Evolutionary conservation across 1,284 basidiomycete species (phyloP).

Genomic region (Austroboletus novae-zelandiae): DNA sequence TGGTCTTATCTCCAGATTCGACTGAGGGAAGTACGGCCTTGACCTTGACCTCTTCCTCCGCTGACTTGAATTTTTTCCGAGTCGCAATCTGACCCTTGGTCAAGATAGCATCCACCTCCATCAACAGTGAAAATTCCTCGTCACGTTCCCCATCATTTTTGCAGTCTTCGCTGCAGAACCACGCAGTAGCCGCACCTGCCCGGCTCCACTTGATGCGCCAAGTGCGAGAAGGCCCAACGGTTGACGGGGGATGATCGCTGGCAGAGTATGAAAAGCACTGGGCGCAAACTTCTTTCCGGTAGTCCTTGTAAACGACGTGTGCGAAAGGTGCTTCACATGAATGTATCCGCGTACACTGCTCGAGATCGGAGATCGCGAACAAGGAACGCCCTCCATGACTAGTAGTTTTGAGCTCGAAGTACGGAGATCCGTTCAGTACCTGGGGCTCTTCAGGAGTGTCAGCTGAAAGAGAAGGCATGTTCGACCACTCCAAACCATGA

Average conservation of each 20-base stretch:
- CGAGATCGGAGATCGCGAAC: conserved; percentile 42
- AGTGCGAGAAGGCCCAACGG: conserved; percentile 24
- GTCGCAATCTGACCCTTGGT: conserved; percentile 32
- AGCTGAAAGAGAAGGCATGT: conserved; percentile 11
- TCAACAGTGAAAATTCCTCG: conserved; percentile 32
- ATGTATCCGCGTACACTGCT: conserved; percentile 41
- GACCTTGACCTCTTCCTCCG: conserved; percentile 28
- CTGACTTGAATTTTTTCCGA: conserved; percentile 29
- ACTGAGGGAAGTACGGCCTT: conserved; percentile 14
- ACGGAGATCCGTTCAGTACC: conserved; percentile 1
- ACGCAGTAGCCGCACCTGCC: conserved; percentile 39
- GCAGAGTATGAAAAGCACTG: conserved; percentile 61
- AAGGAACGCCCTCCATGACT: conserved; percentile 52
- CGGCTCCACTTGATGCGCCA: conserved; percentile 43
- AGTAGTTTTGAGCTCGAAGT: conserved; percentile 33
- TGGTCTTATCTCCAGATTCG: conserved; percentile 1
- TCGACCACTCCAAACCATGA: neutral
- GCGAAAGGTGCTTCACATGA: conserved; percentile 45
- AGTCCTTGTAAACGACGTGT: conserved; percentile 49
- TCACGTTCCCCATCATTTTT: conserved; percentile 42
- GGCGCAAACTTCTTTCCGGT: conserved; percentile 63
- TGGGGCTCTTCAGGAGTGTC: neutral
- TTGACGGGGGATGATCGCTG: conserved; percentile 32
- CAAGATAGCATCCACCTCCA: conserved; percentile 32
- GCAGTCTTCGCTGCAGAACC: conserved; percentile 55